phyloP scores from a whole-genome alignment of 164 flowering plant genomes.

The Vitis labrusca region DNA sequence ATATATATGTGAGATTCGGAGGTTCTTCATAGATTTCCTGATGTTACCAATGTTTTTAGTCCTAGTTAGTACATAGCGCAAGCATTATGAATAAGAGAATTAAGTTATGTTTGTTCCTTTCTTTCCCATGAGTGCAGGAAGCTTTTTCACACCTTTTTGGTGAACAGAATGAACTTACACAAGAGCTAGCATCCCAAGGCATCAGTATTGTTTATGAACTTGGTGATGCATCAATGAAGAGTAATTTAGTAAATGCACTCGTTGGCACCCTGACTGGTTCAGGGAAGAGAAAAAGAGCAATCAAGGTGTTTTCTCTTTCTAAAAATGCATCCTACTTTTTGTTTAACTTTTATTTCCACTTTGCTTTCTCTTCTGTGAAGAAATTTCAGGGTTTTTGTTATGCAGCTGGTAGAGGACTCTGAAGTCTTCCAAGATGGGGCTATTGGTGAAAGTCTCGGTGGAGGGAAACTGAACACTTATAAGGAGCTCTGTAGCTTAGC shows the following conservation, averaged over 20 bases:
- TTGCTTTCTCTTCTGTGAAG: neutral
- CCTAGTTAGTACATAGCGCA: no score
- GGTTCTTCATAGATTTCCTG: no score
- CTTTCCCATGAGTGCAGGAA: slow-evolving; percentile 59
- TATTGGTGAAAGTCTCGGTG: slow-evolving; percentile 82
- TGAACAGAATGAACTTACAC: slow-evolving; percentile 94
- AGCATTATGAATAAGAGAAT: no score
- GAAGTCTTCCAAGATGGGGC: slow-evolving; percentile 95
- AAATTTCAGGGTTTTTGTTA: slow-evolving; percentile 8
- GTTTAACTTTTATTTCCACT: neutral
- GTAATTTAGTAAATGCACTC: slow-evolving; percentile 85
- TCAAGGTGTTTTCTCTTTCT: slow-evolving; percentile 53
- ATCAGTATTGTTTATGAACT: slow-evolving; percentile 97
- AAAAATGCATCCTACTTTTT: neutral
- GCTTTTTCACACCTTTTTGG: slow-evolving; percentile 92
- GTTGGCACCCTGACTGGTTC: slow-evolving; percentile 90
- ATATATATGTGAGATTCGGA: no score
- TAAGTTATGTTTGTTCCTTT: no score
- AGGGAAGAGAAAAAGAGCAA: slow-evolving; percentile 94
- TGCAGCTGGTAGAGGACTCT: slow-evolving; percentile 86
- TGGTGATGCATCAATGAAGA: slow-evolving; percentile 87
- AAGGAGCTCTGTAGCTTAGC: slow-evolving; percentile 95
- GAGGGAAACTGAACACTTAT: slow-evolving; percentile 94
- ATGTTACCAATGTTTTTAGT: no score
- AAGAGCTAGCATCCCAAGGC: slow-evolving; percentile 98